Percentiles rank a stretch among this genome's conserved stretches.
These are phyloP conservation scores for Vicia villosa DNA, from an alignment of 306 rosid species.

Conservation along the genomic window DNA sequence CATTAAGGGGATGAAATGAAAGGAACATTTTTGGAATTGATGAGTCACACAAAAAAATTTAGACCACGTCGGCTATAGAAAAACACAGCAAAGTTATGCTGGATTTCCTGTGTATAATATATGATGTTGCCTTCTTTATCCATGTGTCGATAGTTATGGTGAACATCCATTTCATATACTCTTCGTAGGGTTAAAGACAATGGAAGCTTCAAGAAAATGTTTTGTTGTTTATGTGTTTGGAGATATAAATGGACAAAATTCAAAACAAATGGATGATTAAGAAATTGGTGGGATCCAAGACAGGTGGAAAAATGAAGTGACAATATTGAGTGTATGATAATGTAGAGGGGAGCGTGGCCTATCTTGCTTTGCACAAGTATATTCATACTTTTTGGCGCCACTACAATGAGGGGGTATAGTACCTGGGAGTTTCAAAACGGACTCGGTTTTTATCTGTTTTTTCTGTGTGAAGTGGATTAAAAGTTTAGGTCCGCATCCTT, in stretches of 20 bases:
- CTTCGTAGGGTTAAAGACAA: background rate
- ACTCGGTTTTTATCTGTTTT: too few species aligned
- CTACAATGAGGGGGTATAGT: too few species aligned
- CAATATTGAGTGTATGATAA: slow-evolving; percentile 22
- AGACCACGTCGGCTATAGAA: background rate
- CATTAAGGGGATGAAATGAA: background rate
- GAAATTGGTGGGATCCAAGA: background rate
- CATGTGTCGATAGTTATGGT: background rate
- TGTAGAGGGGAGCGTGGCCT: slow-evolving; percentile 34
- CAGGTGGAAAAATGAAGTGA: background rate
- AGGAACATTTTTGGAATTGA: background rate
- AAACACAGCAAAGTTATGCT: background rate
- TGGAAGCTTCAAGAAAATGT: slow-evolving; percentile 25
- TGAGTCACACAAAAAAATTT: background rate
- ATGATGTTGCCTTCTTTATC: background rate
- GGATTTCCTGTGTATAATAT: background rate
- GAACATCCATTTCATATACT: background rate
- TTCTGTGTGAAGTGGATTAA: too few species aligned
- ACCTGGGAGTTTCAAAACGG: too few species aligned
- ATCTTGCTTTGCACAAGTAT: slow-evolving; percentile 8
- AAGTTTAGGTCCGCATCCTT: too few species aligned
- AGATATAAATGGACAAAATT: slow-evolving; percentile 5
- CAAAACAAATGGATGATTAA: slow-evolving; percentile 5
- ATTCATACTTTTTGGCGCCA: too few species aligned
- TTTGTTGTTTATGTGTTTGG: slow-evolving; percentile 4